Base-by-base conservation (phyloP, 306 rosid genomes). In the Astragalus glycyphyllos region DNA sequence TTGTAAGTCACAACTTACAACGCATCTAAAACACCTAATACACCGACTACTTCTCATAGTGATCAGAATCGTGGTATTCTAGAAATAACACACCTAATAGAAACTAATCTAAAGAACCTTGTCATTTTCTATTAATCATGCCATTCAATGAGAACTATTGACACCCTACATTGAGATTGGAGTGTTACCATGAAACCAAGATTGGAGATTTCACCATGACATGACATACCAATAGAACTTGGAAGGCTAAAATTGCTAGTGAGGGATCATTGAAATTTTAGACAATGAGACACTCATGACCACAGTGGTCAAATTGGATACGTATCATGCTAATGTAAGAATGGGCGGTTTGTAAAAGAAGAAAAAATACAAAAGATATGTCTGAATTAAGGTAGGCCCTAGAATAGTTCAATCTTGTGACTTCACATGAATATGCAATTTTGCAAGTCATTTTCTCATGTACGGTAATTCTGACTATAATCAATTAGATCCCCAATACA, bases 391-490 rank as follows among this genome's bases (percentile, higher is more conserved):
- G 29, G 63, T 37, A 1, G 49, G 77, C 16, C 46, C 11, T 34
- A 11, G 74, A 32, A 11, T 32, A 3, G 11, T 11, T 65, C 49
- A 20, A 40, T 42, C 3, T 26, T 50, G 69, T 38, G 80, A n/a
- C 51, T 55, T 66, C 77, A 79, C 83, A 79, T 77, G 87, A 74
- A 59, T 40, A 20, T 31, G 31, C 78, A 65, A 34, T 61, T 77
- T 78, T 65, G 69, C 49, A 61, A 72, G 77, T 80, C 81, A 9
- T 62, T 80, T 75, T 80, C 84, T 68, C 56, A 32, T 49, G 65
- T 73, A 68, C 77, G 69, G 29, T 20, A 65, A 34, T 63, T 72
- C 58, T 73, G 65, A 80, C 20, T 41, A 69, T 34, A 70, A 85
- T 88, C 77, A 82, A 83, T 82, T 68, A 47, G 82, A 63, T 50